These are phyloP conservation scores for Trypanosoma rangeli DNA, from an alignment of 208 protist species.

Conservation along the genomic window DNA sequence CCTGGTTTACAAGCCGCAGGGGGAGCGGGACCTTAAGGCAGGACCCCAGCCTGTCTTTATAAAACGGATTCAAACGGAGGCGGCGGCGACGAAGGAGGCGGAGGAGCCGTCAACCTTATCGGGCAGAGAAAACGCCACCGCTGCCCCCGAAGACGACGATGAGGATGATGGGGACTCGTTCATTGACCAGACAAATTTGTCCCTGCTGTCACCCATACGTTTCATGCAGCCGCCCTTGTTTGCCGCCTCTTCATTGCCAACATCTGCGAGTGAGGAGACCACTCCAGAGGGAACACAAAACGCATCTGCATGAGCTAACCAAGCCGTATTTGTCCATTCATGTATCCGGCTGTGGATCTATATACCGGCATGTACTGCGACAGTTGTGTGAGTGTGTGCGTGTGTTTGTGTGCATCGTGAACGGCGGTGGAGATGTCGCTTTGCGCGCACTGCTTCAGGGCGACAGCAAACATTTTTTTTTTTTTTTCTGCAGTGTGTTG, in stretches of 20 bases:
- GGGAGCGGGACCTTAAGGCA: constrained; percentile 14
- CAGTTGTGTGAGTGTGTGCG: too few relatives aligned
- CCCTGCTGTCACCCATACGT: constrained; percentile 22
- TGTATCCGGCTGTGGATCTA: too few relatives aligned
- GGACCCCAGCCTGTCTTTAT: neutral
- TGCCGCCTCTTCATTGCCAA: constrained; percentile 1
- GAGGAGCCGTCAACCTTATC: neutral
- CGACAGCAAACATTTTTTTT: neutral
- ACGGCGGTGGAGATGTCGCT: neutral
- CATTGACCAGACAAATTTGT: neutral
- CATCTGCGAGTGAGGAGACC: neutral
- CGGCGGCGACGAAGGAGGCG: constrained; percentile 3
- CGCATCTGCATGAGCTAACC: neutral
- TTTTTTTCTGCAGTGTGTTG: neutral
- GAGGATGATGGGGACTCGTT: neutral
- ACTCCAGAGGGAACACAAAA: neutral
- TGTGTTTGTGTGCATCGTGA: neutral
- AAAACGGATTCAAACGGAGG: constrained; percentile 4
- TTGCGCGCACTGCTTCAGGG: neutral
- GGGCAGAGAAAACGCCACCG: neutral
- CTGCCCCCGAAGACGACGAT: neutral
- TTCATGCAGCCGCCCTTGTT: constrained; percentile 22
- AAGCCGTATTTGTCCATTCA: too few relatives aligned
- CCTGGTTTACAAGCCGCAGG: constrained; percentile 66
- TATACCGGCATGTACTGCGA: too few relatives aligned